These are phyloP conservation scores for Podospora bellae-mahoneyi DNA, from an alignment of 495 filamentous ascomycete genomes.

Conservation along the genomic window DNA sequence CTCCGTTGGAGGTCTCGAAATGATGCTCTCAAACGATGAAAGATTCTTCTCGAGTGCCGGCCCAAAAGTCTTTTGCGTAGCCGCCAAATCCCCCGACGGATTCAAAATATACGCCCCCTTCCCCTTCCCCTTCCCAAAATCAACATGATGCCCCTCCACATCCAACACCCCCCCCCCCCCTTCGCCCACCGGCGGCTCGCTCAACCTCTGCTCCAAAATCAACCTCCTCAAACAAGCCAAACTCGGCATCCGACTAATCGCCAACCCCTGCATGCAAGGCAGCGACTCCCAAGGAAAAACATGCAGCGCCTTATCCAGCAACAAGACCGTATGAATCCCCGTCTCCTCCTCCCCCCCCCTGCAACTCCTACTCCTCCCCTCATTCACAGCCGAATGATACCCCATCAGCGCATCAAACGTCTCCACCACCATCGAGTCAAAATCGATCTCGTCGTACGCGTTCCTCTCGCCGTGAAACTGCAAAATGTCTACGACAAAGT, in stretches of 20 bases:
- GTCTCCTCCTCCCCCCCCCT: constrained; percentile 33
- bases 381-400: constrained; percentile 61
- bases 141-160: constrained; percentile 51
- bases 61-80: constrained; percentile 74
- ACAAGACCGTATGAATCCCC: constrained; percentile 74
- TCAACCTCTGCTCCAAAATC: constrained; percentile 34
- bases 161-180: no score
- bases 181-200: no score
- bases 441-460: constrained; percentile 96
- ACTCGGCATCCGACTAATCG: constrained; percentile 81
- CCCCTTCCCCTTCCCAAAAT: constrained; percentile 26
- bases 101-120: constrained; percentile 81
- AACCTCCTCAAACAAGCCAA: constrained; percentile 67
- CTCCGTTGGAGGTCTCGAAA: constrained; percentile 67
- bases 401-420: constrained; percentile 72
- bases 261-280: constrained; percentile 73
- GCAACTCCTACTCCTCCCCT: constrained; percentile 33
- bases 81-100: constrained; percentile 72
- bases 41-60: constrained; percentile 53
- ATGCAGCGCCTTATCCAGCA: constrained; percentile 90
- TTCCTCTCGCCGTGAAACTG: constrained; percentile 96
- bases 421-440: constrained; percentile 83
- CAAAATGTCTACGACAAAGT: constrained; percentile 93
- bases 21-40: constrained; percentile 57
- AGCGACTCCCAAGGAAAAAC: constrained; percentile 94